These are phyloP conservation scores for Tolypocladium ophioglossoides DNA, from an alignment of 2,329 filamentous ascomycete species.

Conservation along the genomic window DNA sequence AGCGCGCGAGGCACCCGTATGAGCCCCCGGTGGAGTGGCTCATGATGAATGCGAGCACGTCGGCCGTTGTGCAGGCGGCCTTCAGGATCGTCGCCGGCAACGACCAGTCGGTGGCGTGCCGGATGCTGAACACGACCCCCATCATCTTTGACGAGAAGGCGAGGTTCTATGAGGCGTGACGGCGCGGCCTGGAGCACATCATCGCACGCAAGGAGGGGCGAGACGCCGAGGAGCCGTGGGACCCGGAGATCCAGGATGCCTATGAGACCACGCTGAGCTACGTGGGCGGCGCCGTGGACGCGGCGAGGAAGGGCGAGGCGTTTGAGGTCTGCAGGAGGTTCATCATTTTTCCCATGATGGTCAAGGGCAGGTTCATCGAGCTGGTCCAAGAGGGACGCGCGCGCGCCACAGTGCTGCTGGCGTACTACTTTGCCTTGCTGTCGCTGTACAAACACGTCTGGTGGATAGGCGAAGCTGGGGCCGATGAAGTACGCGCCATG, in stretches of 20 bases:
- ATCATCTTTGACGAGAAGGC: slow-evolving; percentile 5
- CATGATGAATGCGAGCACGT: slow-evolving; percentile 8
- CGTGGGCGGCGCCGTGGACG: slow-evolving; percentile 5
- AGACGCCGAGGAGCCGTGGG: slow-evolving; percentile 9
- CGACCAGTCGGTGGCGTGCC: slow-evolving; percentile 1
- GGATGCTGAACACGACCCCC: slow-evolving; percentile 5
- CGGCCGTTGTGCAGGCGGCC: slow-evolving; percentile 4
- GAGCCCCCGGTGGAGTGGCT: slow-evolving; percentile 9
- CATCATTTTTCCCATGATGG: slow-evolving; percentile 6
- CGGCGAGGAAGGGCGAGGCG: neutral
- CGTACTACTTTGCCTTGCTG: slow-evolving; percentile 6
- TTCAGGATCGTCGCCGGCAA: slow-evolving; percentile 2
- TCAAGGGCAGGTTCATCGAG: slow-evolving; percentile 6
- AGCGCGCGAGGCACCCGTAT: slow-evolving; percentile 6
- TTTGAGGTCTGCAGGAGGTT: slow-evolving; percentile 2
- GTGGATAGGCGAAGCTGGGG: slow-evolving; percentile 4
- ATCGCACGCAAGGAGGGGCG: neutral
- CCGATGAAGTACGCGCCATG: slow-evolving; percentile 3
- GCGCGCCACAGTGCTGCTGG: slow-evolving; percentile 3
- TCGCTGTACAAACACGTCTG: slow-evolving; percentile 2
- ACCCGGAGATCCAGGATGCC: slow-evolving; percentile 7
- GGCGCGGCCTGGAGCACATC: slow-evolving; percentile 6
- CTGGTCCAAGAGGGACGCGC: slow-evolving; percentile 3
- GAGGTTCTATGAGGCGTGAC: slow-evolving; percentile 3
- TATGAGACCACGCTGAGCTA: slow-evolving; percentile 10